Evolutionary conservation across 1,284 basidiomycete species (phyloP), one percentile per base, ranked within the genome.

Genomic region (Anthracocystis walkeri): DNA sequence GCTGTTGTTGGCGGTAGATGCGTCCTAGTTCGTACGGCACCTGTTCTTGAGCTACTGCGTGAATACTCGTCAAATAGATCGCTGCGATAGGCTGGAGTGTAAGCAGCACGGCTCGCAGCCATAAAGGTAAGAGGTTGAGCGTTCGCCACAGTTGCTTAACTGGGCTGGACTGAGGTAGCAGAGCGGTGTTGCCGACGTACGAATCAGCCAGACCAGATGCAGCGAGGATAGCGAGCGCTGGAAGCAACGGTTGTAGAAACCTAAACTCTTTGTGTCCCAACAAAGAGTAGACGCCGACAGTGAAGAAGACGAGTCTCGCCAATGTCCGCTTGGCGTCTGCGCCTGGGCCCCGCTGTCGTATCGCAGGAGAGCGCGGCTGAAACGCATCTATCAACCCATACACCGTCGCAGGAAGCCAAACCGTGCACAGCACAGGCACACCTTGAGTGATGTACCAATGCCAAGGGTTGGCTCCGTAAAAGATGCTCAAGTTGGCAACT

Each of bases 391-490:
- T n/a, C 29, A 67, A 8, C 12, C 74, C 74, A 21, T 97, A 94
- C 2, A 91, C 90, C 7, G 92, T 89, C 12, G 92, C 81, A 1
- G 96, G 97, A 81, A 95, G 92, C 7, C 91, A 85, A 1, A 83
- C 81, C n/a, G 92, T 86, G 0, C 91, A 91, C 90, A 92, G 92
- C 18, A 87, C 77, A 2, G 96, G 95, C 1, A 98, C 80, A 0
- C 89, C 95, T 86, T 97, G 95, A 0, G 89, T 89, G 38, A 97
- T 69, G 82, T 99, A 98, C 85, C 93, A 99, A 81, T 96, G 92
- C 90, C 91, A 92, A 0, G 92, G 87, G 69, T 90, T 93, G 3
- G 88, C 86, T n/a, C 97, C 97, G 83, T 99, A 99, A 84, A 97
- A 98, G n/a, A 91, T 87, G 0, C 97, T 95, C 20, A 98, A 89